Evolutionary conservation across 73 alveolate genomes (phyloP), one percentile per base, ranked within the genome.

Genomic region (Diophrys appendiculata): DNA sequence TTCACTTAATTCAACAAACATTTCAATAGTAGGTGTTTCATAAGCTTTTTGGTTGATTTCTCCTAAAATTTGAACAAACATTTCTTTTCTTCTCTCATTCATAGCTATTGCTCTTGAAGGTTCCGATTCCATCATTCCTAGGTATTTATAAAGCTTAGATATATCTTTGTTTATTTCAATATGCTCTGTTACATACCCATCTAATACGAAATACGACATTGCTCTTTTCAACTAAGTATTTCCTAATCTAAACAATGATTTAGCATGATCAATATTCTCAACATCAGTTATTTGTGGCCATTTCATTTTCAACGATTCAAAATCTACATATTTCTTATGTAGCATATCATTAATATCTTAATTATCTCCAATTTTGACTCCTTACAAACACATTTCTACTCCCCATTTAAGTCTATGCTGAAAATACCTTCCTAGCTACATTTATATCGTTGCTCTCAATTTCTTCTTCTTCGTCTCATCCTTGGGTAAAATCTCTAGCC

Each of bases 181-280:
- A 77, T 97, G 95, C 72, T 97, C 99, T 33, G 94, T 89, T 68
- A 94, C 96, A 73, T 86, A 94, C 2, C 97, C 97, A 80, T 97
- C 98, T 52, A 94, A 82, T n/a, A 60, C 90, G 78, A 87, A 97
- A 34, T 81, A 88, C 24, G 73, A 92, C 56, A 97, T 75, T 0
- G 99, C 99, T 69, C 87, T 90, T 89, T 96, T 95, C 70, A 94
- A 94, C 74, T 91, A 91, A 53, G 99, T 94, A 81, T 97, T 95
- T 55, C 98, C 94, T 28, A 93, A 76, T 71, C 98, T 85, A 74
- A 96, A 97, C 31, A 95, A 80, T 1, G 93, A 78, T 84, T 96
- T 97, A 0, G 98, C 98, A 73, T 92, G 94, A 60, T 97, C 99
- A 54, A 93, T 74, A 78, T 95, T 90, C 18, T 82, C 69, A 52